Conservation (phyloP, 805 yeast species). For the Candida nitratophila region DNA sequence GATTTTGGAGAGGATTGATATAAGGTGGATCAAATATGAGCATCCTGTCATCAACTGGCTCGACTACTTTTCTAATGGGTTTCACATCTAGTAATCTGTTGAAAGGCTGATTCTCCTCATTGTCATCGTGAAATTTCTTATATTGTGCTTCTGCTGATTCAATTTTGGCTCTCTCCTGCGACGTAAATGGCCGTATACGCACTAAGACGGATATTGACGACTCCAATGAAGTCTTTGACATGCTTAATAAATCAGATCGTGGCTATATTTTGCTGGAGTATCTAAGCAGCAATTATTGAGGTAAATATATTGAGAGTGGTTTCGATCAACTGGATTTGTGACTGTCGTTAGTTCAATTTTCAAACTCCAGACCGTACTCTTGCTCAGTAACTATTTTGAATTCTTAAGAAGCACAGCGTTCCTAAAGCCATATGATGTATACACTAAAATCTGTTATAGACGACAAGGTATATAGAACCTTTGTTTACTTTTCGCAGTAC, state of each 20-base stretch:
- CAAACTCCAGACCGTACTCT: too few species aligned
- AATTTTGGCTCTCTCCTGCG: conserved; percentile 34
- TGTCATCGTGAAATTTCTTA: conserved; percentile 13
- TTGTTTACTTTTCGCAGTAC: too few species aligned
- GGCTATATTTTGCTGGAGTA: neutral
- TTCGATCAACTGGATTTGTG: too few species aligned
- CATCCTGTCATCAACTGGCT: conserved; percentile 81
- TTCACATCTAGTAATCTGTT: neutral
- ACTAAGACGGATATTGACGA: conserved; percentile 74
- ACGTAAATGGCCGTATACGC: conserved; percentile 78
- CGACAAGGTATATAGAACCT: too few species aligned
- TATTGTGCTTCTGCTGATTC: neutral
- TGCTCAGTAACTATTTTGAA: too few species aligned
- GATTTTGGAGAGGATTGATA: conserved; percentile 47
- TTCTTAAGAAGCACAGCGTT: too few species aligned
- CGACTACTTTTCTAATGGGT: conserved; percentile 54
- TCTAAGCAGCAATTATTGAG: neutral
- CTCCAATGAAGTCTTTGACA: conserved; percentile 19
- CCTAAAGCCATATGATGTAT: too few species aligned
- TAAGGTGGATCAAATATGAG: conserved; percentile 82
- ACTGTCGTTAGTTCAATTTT: too few species aligned
- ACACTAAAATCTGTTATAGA: too few species aligned
- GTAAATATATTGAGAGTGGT: too few species aligned
- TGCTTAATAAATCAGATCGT: neutral
- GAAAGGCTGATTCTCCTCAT: neutral